A percentile compares a stretch with the other conserved stretches of the same genome.
Evolutionary conservation across 257 asterid species (phyloP).

Genomic region (Gentiana macrophylla): DNA sequence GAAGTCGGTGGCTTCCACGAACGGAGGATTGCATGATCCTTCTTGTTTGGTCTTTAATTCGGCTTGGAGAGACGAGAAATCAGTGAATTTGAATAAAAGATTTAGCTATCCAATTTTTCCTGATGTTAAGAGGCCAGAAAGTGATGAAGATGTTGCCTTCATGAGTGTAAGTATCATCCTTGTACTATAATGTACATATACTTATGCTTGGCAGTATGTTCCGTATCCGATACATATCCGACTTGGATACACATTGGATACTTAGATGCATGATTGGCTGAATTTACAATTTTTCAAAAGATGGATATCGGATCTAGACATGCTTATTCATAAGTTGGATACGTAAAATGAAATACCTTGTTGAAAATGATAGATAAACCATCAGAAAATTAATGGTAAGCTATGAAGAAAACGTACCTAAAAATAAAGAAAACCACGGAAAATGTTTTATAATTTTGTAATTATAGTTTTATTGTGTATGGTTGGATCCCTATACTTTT

Average conservation of each 20-base stretch:
- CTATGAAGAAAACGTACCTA: too few relatives aligned
- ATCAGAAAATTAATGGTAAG: too few relatives aligned
- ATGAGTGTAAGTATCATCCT: constrained; percentile 53
- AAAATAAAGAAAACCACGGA: too few relatives aligned
- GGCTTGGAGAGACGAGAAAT: constrained; percentile 28
- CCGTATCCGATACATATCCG: too few relatives aligned
- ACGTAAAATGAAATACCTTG: too few relatives aligned
- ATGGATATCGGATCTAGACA: neutral
- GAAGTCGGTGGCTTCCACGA: constrained; percentile 53
- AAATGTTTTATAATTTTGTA: too few relatives aligned
- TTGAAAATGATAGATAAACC: too few relatives aligned
- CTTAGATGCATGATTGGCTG: neutral
- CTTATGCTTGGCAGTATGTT: neutral
- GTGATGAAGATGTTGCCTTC: constrained; percentile 75
- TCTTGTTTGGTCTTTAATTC: constrained; percentile 65
- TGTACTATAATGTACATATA: neutral
- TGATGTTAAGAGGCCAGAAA: constrained; percentile 42
- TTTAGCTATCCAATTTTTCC: constrained; percentile 44
- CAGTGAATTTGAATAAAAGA: constrained; percentile 13
- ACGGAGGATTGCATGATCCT: constrained; percentile 77
- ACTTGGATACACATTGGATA: too few relatives aligned
- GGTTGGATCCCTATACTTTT: too few relatives aligned
- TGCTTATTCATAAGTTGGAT: too few relatives aligned
- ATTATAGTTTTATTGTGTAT: too few relatives aligned
- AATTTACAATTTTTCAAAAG: neutral